phyloP scores from a whole-genome alignment of 1,284 basidiomycete species.

The Spongiforma sp. region DNA sequence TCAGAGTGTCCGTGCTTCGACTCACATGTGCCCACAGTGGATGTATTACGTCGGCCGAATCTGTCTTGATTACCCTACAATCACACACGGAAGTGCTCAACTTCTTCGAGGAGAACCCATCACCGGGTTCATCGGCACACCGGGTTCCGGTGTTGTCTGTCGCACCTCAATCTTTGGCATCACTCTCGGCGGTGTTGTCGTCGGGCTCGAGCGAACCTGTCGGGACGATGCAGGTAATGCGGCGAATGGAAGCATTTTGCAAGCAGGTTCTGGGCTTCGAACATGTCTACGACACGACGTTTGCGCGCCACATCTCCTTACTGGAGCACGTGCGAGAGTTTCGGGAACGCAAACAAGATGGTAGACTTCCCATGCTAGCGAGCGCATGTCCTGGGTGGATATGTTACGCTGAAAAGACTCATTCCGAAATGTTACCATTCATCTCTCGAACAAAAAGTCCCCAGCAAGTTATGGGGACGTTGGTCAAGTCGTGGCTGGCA shows the following conservation, averaged over 20 bases:
- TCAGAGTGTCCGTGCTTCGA: not conserved
- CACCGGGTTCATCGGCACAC: conserved; percentile 43
- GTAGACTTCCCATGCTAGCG: conserved; percentile 86
- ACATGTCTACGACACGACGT: conserved; percentile 92
- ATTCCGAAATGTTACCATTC: conserved; percentile 92
- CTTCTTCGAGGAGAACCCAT: conserved; percentile 67
- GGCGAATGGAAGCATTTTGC: conserved; percentile 72
- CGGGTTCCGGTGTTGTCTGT: conserved; percentile 83
- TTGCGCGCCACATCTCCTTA: conserved; percentile 88
- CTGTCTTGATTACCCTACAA: conserved; percentile 96
- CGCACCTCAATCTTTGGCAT: conserved; percentile 92
- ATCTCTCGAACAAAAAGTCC: conserved; percentile 90
- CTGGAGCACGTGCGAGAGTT: conserved; percentile 88
- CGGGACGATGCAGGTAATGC: conserved; percentile 64
- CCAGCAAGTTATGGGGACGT: conserved; percentile 92
- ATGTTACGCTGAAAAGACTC: conserved; percentile 98
- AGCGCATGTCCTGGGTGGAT: conserved; percentile 99
- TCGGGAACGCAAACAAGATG: conserved; percentile 61
- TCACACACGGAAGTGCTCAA: conserved; percentile 91
- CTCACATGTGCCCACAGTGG: conserved; percentile 61
- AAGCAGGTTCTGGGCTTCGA: conserved; percentile 67
- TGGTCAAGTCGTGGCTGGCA: conserved; percentile 89
- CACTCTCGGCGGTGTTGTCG: conserved; percentile 77
- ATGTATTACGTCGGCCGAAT: conserved; percentile 98
- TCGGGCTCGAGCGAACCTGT: conserved; percentile 52